Percentiles rank a stretch among this genome's conserved stretches.
Evolutionary conservation across 495 filamentous ascomycete species (phyloP).

Genomic region (Penicillium parvum): DNA sequence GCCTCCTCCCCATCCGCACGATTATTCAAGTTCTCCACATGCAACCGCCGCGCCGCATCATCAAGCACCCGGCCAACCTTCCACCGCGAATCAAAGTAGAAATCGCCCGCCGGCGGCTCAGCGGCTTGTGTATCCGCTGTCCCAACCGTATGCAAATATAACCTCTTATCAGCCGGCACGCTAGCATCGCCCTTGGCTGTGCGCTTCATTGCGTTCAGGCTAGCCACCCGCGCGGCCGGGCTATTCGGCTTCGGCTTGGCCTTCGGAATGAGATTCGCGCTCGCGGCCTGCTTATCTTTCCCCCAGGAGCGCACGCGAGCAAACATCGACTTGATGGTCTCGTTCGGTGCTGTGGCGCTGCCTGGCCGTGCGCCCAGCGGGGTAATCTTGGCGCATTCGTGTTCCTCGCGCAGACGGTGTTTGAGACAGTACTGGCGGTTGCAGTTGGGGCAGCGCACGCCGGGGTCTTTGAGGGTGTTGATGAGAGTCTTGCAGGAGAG

Average conservation of each 20-base stretch:
- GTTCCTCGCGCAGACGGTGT: constrained; percentile 81
- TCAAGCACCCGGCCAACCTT: constrained; percentile 85
- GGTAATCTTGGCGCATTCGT: constrained; percentile 70
- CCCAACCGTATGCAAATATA: constrained; percentile 80
- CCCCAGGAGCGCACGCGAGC: constrained; percentile 63
- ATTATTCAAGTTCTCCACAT: constrained; percentile 87
- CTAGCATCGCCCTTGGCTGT: constrained; percentile 84
- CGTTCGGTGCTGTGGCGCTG: constrained; percentile 30
- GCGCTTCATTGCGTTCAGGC: constrained; percentile 72
- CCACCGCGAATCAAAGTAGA: constrained; percentile 84
- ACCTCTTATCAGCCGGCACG: constrained; percentile 68
- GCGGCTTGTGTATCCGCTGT: constrained; percentile 71
- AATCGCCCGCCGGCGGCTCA: constrained; percentile 71
- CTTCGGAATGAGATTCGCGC: constrained; percentile 30
- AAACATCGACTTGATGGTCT: constrained; percentile 57
- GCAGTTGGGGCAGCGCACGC: constrained; percentile 76
- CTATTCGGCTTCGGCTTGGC: constrained; percentile 57
- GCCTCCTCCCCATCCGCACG: constrained; percentile 71
- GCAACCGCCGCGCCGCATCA: constrained; percentile 73
- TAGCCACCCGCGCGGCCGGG: constrained; percentile 54
- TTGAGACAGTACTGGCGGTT: constrained; percentile 86
- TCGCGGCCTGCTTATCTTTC: constrained; percentile 53
- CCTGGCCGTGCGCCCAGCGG: constrained; percentile 58
- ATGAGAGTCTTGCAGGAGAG: constrained; percentile 78
- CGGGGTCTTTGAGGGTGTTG: constrained; percentile 71